Percentiles rank a stretch among this genome's conserved stretches.
Evolutionary conservation across 2,329 filamentous ascomycete genomes (phyloP).

Genomic region (Microthyrium microscopicum): DNA sequence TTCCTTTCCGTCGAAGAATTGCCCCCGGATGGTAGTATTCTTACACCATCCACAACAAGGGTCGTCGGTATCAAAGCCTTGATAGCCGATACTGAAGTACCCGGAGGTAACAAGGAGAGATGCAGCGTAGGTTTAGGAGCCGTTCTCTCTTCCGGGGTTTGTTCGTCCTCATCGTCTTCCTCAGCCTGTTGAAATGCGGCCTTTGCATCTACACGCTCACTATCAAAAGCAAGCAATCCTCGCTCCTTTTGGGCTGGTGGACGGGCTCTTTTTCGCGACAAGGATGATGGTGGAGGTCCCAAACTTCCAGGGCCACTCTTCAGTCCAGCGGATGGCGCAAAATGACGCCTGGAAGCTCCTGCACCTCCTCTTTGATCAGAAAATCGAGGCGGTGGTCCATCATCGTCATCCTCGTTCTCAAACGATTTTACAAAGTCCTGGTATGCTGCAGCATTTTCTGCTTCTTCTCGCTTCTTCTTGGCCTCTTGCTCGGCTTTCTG

Average conservation of each 20-base stretch:
- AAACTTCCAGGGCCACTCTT: constrained; percentile 33
- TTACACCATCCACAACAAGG: constrained; percentile 55
- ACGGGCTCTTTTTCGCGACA: constrained; percentile 25
- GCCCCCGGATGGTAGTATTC: constrained; percentile 43
- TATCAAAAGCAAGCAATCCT: constrained; percentile 25
- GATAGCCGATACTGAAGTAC: constrained; percentile 32
- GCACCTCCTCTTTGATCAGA: constrained; percentile 1
- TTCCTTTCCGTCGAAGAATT: constrained; percentile 45
- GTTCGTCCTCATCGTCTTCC: constrained; percentile 28
- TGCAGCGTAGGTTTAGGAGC: constrained; percentile 38
- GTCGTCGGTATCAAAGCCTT: constrained; percentile 33
- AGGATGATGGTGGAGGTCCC: constrained; percentile 24
- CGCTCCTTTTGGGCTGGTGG: constrained; percentile 15
- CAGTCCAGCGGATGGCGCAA: constrained; percentile 25
- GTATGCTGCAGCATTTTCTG: constrained; percentile 74
- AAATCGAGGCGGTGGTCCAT: constrained; percentile 3
- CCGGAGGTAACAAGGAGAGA: constrained; percentile 35
- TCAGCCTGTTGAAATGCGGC: constrained; percentile 21
- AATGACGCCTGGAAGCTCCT: constrained; percentile 37
- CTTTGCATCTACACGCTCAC: constrained; percentile 17
- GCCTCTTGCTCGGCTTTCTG: constrained; percentile 81
- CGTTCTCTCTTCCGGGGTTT: constrained; percentile 28
- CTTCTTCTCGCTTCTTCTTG: constrained; percentile 67
- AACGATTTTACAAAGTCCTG: constrained; percentile 68
- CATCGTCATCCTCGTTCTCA: constrained; percentile 9